Percentiles rank a stretch among this genome's conserved stretches.
Evolutionary conservation across 2,329 filamentous ascomycete species (phyloP).

Genomic region (Tolypocladium tundrense): DNA sequence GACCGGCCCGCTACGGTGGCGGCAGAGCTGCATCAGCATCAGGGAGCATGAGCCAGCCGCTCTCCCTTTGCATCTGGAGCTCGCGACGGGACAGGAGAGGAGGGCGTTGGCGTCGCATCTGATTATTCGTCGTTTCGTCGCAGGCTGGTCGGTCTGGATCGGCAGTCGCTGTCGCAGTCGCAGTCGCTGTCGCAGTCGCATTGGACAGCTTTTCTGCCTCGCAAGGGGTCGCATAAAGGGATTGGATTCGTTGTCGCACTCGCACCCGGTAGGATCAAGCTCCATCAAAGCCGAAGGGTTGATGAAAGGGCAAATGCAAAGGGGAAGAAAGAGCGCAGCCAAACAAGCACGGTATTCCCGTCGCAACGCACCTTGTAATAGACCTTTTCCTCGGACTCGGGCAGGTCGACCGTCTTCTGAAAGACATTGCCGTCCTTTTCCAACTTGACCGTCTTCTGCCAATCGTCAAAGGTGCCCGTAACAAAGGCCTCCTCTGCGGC

Average conservation of each 20-base stretch:
- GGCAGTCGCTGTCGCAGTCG: not conserved
- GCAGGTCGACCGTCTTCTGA: slow-evolving; percentile 69
- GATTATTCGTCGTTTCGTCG: not conserved
- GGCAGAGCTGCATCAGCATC: not conserved
- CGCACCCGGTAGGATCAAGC: not conserved
- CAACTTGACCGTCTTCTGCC: slow-evolving; percentile 77
- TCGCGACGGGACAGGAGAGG: not conserved
- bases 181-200: not conserved
- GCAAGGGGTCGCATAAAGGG: not conserved
- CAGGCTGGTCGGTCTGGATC: not conserved
- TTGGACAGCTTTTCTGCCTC: not conserved
- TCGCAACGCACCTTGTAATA: slow-evolving; percentile 75
- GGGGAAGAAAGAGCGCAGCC: not conserved
- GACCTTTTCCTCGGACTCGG: slow-evolving; percentile 59
- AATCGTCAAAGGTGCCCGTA: slow-evolving; percentile 91
- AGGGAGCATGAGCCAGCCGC: not conserved
- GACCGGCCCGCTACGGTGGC: not conserved
- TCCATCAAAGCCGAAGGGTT: not conserved
- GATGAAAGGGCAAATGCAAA: not conserved
- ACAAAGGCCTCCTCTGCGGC: slow-evolving; percentile 81
- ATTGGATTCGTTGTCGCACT: not conserved
- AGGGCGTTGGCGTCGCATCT: not conserved
- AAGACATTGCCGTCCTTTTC: slow-evolving; percentile 65
- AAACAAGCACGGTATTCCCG: not conserved
- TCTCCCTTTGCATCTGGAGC: not conserved